Evolutionary conservation across 768 basidiomycete species (phyloP).

Genomic region (Clavaria fumosa): DNA sequence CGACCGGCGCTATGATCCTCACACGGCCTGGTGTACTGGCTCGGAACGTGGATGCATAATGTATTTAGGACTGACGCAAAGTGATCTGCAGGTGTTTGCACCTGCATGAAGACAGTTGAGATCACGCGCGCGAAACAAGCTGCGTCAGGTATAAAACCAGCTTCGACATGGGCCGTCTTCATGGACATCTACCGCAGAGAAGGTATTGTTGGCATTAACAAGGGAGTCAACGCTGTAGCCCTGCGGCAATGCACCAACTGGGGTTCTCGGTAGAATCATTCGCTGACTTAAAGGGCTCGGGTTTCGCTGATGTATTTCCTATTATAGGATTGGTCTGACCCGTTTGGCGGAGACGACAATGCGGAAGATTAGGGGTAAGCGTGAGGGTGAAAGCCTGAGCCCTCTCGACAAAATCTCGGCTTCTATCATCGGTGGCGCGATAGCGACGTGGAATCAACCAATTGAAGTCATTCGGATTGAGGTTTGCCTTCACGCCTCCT

Average conservation of each 20-base stretch:
- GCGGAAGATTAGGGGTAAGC: slow-evolving; percentile 62
- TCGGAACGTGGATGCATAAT: too few relatives aligned
- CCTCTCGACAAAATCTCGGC: slow-evolving; percentile 79
- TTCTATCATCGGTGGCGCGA: slow-evolving; percentile 81
- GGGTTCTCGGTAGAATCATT: slow-evolving; percentile 59
- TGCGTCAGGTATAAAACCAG: slow-evolving; percentile 68
- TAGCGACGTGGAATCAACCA: slow-evolving; percentile 98
- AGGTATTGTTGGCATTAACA: slow-evolving; percentile 93
- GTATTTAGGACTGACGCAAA: too few relatives aligned
- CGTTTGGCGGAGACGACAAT: slow-evolving; percentile 78
- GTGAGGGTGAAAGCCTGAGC: slow-evolving; percentile 56
- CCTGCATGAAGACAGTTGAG: slow-evolving; percentile 98
- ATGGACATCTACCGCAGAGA: slow-evolving; percentile 88
- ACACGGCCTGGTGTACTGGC: too few relatives aligned
- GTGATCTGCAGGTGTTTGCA: slow-evolving; percentile 86
- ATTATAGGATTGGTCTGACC: slow-evolving; percentile 81
- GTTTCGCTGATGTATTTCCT: not conserved
- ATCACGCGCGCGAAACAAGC: slow-evolving; percentile 93
- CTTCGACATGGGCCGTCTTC: slow-evolving; percentile 89
- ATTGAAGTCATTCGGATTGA: slow-evolving; percentile 97
- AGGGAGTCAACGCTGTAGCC: slow-evolving; percentile 94
- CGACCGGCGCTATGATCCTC: too few relatives aligned
- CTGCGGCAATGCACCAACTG: slow-evolving; percentile 89
- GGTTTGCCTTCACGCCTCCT: slow-evolving; percentile 25
- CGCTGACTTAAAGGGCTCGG: not conserved